Percentiles rank a stretch among this genome's conserved stretches.
These are phyloP conservation scores for Discostella pseudostelligera DNA, from an alignment of 108 stramenopile genomes.

Conservation along the genomic window DNA sequence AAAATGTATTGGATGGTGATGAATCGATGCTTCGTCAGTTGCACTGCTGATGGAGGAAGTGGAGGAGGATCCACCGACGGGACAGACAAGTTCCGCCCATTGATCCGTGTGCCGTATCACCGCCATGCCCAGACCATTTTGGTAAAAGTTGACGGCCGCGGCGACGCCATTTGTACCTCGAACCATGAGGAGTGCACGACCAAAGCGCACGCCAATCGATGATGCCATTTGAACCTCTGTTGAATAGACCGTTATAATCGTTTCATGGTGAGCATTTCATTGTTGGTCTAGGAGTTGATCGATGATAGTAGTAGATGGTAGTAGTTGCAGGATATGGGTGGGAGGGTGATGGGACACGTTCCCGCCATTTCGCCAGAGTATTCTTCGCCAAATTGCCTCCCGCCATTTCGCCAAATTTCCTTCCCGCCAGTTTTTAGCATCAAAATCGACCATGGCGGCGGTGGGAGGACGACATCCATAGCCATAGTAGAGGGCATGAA, in stretches of 20 bases:
- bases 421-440: too few species aligned
- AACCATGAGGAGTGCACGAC: constrained; percentile 78
- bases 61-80: constrained; percentile 19
- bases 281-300: too few species aligned
- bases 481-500: too few species aligned
- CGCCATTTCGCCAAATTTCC: too few species aligned
- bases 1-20: constrained; percentile 23
- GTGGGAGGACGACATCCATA: too few species aligned
- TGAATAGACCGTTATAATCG: background rate
- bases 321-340: too few species aligned
- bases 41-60: too few species aligned
- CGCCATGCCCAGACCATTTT: constrained; percentile 64
- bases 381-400: too few species aligned
- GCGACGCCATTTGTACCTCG: constrained; percentile 73
- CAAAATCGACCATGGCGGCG: too few species aligned
- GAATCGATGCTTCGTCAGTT: background rate
- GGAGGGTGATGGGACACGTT: too few species aligned
- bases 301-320: too few species aligned
- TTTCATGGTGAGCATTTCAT: background rate
- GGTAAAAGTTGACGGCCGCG: constrained; percentile 81
- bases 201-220: constrained; percentile 47
- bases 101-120: constrained; percentile 80
- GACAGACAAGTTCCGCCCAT: constrained; percentile 71
- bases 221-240: constrained; percentile 17
- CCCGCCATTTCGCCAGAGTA: too few species aligned